phyloP scores from a whole-genome alignment of 345 rosid genomes.

The Pelargonium nanum region DNA sequence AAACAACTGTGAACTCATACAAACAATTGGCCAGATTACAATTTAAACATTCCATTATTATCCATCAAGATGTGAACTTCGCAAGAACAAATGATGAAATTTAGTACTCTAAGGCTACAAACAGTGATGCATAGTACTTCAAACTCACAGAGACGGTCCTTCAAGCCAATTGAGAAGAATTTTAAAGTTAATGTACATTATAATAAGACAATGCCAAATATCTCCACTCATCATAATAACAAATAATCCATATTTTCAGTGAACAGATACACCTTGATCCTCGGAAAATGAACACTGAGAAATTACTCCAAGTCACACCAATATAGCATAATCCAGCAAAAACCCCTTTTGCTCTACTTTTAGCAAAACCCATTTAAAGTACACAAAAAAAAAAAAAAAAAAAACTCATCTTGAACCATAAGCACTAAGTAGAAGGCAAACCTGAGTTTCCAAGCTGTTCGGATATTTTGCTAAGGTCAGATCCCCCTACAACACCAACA shows the following conservation, averaged over 20 bases:
- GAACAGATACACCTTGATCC: too few relatives aligned
- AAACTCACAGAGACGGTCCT: not conserved
- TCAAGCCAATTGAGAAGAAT: not conserved
- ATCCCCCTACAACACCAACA: slow-evolving; percentile 95
- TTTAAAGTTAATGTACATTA: too few relatives aligned
- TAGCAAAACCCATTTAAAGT: not conserved
- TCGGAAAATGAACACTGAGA: not conserved
- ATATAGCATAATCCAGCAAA: too few relatives aligned
- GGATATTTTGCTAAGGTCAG: slow-evolving; percentile 77
- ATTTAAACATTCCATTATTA: not conserved
- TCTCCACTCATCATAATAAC: too few relatives aligned
- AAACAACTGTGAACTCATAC: too few relatives aligned
- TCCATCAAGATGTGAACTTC: not conserved
- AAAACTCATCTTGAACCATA: not conserved
- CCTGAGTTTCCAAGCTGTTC: slow-evolving; percentile 93
- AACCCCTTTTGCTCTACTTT: not conserved
- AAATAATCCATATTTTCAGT: too few relatives aligned
- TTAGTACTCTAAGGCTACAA: not conserved
- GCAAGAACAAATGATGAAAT: not conserved
- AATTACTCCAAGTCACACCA: not conserved
- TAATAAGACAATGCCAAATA: too few relatives aligned
- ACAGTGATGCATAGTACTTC: not conserved
- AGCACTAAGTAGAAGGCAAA: slow-evolving; percentile 12
- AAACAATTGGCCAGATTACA: too few relatives aligned
- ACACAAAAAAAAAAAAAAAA: not conserved